Evolutionary conservation across 306 rosid species (phyloP), one percentile per base, ranked within the genome.

Genomic region (Clitoria ternatea): DNA sequence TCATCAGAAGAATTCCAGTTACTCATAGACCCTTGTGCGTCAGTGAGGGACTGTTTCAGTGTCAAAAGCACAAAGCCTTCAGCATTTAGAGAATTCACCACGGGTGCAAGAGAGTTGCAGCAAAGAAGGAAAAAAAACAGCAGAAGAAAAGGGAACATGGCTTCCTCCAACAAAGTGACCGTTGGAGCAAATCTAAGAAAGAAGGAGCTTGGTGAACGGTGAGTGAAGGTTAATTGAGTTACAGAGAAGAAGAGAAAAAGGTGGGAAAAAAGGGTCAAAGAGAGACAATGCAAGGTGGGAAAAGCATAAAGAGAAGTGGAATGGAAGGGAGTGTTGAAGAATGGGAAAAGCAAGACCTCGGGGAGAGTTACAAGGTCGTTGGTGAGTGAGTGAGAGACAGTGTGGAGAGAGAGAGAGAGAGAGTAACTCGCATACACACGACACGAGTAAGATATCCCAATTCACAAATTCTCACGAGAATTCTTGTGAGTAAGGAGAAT

Each of bases 1-100:
- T 70, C 77, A 74, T 91, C 86, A 32, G 96, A 94, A 68, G 78
- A 83, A 72, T 94, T 94, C 99, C 99, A 94, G 84, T 85, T 91
- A 62, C 73, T 77, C 80, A 91, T 13, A 47, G 91, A 87, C 13
- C 81, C 80, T 59, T 81, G 85, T 45, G 99, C 92, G 86, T 94
- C 99, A 12, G 66, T 33, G 33, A 91, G 66, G 73, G 85, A 75
- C 26, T 80, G 90, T 63, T 87, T 94, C 26, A 94, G 86, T 3
- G 91, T 72, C 69, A 89, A 79, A 49, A 94, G 95, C 4, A 87
- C 90, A 54, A 29, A 39, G 65, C 96, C 97, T 73, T 94, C 97
- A 6, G 68, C 81, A 71, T 87, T 94, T 22, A 91, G 78, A 35
- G 96, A 79, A 69, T 66, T 30, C 49, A 77, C 90, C 2, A 72